A percentile compares a stretch with the other conserved stretches of the same genome.
Conservation (phyloP, 352 stramenopile species). For the Phytophthora ohioensis region DNA sequence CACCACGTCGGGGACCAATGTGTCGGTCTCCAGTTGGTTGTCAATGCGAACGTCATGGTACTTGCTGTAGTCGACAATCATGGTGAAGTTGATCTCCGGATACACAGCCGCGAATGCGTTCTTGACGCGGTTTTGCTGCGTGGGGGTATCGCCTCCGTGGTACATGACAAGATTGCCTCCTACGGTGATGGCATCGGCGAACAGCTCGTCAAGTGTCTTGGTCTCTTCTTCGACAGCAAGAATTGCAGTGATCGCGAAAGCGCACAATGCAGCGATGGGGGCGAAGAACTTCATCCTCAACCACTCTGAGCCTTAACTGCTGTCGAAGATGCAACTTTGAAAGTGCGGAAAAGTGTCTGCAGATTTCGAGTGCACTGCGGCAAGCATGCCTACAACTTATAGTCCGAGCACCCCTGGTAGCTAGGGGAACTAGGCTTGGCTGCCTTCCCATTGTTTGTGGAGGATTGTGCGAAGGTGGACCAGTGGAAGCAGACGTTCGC, state of each 20-base stretch:
- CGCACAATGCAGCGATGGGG: no score
- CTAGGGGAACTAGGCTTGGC: no score
- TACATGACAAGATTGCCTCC: slow-evolving; percentile 60
- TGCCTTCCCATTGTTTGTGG: slow-evolving; percentile 27
- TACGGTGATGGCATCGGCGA: slow-evolving; percentile 53
- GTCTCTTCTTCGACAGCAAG: slow-evolving; percentile 41
- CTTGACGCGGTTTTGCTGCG: slow-evolving; percentile 29
- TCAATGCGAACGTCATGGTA: slow-evolving; percentile 71
- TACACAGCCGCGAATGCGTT: slow-evolving; percentile 22
- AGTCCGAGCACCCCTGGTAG: no score
- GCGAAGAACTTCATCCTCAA: no score
- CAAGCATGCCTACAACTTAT: no score
- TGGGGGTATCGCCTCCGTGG: slow-evolving; percentile 43
- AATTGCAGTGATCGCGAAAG: slow-evolving; percentile 6
- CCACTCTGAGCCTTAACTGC: no score
- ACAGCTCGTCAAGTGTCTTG: slow-evolving; percentile 53
- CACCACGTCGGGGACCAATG: slow-evolving; percentile 50
- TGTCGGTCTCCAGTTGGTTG: slow-evolving; percentile 59
- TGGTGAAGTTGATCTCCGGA: slow-evolving; percentile 56
- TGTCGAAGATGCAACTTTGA: no score
- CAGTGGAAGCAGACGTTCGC: slow-evolving; percentile 49
- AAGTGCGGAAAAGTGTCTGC: no score
- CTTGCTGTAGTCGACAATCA: slow-evolving; percentile 61
- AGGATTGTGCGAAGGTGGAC: slow-evolving; percentile 54
- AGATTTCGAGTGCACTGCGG: no score